Evolutionary conservation across 2,329 filamentous ascomycete genomes (phyloP).

Genomic region (Cytospora mali): DNA sequence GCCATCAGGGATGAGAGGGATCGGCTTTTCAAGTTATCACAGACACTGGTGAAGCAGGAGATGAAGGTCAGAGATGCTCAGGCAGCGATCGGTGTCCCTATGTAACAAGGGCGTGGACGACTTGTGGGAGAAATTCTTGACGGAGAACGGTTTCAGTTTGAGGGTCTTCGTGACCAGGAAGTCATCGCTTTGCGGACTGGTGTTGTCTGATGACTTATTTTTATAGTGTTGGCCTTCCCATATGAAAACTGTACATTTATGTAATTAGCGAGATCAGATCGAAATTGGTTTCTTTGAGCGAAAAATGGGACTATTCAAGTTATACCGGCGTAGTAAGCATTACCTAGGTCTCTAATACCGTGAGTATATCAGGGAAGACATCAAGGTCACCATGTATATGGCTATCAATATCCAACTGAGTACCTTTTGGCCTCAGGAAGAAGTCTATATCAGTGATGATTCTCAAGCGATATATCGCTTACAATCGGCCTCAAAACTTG

Average conservation of each 20-base stretch:
- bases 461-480: no score
- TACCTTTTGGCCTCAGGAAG: no score
- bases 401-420: no score
- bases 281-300: no score
- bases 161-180: neutral
- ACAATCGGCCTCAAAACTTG: no score
- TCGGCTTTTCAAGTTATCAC: constrained; percentile 24
- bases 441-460: no score
- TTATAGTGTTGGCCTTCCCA: neutral
- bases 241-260: neutral
- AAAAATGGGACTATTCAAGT: no score
- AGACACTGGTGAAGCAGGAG: constrained; percentile 26
- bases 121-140: neutral
- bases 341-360: no score
- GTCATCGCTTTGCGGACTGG: neutral
- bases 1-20: constrained; percentile 25
- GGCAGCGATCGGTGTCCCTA: constrained; percentile 9
- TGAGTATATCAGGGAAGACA: no score
- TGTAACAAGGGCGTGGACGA: neutral
- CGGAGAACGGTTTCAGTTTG: neutral
- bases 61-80: constrained; percentile 20
- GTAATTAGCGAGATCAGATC: neutral
- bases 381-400: no score
- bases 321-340: no score
- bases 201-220: neutral